Percentiles rank a stretch among this genome's conserved stretches.
Evolutionary conservation across 2,329 filamentous ascomycete species (phyloP).

Genomic region (Tolypocladium inflatum): DNA sequence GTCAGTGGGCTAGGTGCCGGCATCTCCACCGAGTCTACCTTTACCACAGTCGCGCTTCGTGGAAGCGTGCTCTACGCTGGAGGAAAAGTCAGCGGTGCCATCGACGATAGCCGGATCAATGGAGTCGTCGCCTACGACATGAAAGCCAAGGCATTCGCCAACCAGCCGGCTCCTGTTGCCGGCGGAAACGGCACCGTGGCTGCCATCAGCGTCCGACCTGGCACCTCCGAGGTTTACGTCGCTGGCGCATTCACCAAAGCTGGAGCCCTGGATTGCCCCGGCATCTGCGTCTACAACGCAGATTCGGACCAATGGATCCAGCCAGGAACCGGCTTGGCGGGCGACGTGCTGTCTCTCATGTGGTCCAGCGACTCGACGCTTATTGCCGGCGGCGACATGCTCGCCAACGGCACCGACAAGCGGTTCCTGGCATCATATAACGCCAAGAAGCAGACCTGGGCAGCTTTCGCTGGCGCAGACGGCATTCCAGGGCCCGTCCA

Average conservation of each 20-base stretch:
- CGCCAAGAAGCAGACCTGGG: slow-evolving; percentile 56
- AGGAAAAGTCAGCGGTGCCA: slow-evolving; percentile 64
- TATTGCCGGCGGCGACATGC: slow-evolving; percentile 69
- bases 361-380: slow-evolving; percentile 69
- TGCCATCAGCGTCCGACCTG: slow-evolving; percentile 63
- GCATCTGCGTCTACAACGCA: slow-evolving; percentile 71
- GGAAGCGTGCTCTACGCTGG: slow-evolving; percentile 70
- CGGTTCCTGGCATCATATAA: slow-evolving; percentile 68
- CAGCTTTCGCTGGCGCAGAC: slow-evolving; percentile 48
- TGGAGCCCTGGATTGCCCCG: slow-evolving; percentile 72
- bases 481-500: slow-evolving; percentile 72
- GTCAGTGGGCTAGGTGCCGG: slow-evolving; percentile 61
- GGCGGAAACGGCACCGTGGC: slow-evolving; percentile 66
- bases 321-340: slow-evolving; percentile 62
- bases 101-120: slow-evolving; percentile 52
- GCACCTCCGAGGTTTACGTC: slow-evolving; percentile 68
- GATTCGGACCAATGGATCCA: slow-evolving; percentile 67
- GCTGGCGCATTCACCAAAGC: slow-evolving; percentile 78
- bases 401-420: slow-evolving; percentile 48
- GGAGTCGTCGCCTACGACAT: slow-evolving; percentile 80
- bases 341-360: slow-evolving; percentile 60
- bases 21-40: slow-evolving; percentile 62
- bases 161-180: slow-evolving; percentile 66
- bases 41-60: slow-evolving; percentile 60
- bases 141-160: slow-evolving; percentile 48